These are phyloP conservation scores for Tympanopsis confertula DNA, from an alignment of 2,329 filamentous ascomycete species.

Conservation along the genomic window DNA sequence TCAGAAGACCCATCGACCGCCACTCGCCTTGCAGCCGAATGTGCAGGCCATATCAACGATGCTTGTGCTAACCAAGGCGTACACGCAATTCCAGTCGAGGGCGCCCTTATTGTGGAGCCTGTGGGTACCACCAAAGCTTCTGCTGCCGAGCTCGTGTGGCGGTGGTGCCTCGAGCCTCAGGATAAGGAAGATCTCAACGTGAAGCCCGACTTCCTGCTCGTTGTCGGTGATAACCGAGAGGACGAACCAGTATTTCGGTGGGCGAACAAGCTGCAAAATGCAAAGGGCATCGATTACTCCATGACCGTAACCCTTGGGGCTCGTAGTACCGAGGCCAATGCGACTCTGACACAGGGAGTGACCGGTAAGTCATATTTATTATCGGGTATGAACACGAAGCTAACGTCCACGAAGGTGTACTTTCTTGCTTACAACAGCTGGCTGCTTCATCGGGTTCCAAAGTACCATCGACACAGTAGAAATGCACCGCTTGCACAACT, in stretches of 20 bases:
- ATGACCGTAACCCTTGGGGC: slow-evolving; percentile 78
- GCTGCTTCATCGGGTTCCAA: not conserved
- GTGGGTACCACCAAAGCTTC: slow-evolving; percentile 79
- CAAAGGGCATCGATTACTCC: slow-evolving; percentile 52
- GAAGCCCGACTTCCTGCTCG: slow-evolving; percentile 75
- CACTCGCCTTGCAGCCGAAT: slow-evolving; percentile 72
- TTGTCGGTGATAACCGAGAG: slow-evolving; percentile 81
- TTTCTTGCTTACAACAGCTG: slow-evolving; percentile 1
- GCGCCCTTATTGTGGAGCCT: slow-evolving; percentile 74
- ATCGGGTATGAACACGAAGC: slow-evolving; percentile 5
- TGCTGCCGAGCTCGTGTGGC: slow-evolving; percentile 43
- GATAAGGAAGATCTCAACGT: slow-evolving; percentile 32
- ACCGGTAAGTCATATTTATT: slow-evolving; percentile 51
- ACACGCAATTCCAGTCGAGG: slow-evolving; percentile 70
- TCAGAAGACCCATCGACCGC: slow-evolving; percentile 69
- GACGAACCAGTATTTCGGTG: slow-evolving; percentile 91
- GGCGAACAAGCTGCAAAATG: slow-evolving; percentile 66
- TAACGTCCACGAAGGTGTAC: slow-evolving; percentile 1
- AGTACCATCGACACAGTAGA: too few relatives aligned
- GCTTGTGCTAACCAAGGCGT: slow-evolving; percentile 75
- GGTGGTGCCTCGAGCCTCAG: too few relatives aligned
- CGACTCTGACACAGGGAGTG: slow-evolving; percentile 80
- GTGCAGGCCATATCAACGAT: slow-evolving; percentile 89
- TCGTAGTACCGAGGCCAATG: slow-evolving; percentile 76
- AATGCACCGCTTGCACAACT: too few relatives aligned